Conservation (phyloP, 2,329 filamentous ascomycete species). For the Verticillium nonalfalfae region DNA sequence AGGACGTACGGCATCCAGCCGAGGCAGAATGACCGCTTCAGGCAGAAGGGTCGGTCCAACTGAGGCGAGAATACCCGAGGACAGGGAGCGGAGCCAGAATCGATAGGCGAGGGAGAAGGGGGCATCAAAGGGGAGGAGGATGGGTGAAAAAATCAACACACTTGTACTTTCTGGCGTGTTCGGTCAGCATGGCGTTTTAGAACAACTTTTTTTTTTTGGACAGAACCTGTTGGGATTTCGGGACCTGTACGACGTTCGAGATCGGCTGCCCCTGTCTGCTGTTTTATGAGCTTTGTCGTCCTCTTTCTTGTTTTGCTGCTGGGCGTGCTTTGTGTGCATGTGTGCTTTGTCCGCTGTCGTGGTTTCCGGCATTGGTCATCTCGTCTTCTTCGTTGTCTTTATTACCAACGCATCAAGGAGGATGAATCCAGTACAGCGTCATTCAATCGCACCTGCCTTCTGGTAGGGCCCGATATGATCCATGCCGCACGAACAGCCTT, state of each 20-base stretch:
- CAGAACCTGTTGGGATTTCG: neutral
- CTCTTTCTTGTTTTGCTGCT: neutral
- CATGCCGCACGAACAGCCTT: too few species aligned
- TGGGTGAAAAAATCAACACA: neutral
- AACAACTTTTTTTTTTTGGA: neutral
- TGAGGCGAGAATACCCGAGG: neutral
- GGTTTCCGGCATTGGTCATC: neutral
- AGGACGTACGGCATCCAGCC: conserved; percentile 76
- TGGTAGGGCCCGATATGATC: neutral
- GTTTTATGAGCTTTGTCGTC: neutral
- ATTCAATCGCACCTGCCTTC: neutral
- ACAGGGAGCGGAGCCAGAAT: neutral
- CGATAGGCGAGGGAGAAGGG: too few species aligned
- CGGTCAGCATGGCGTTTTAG: conserved; percentile 1
- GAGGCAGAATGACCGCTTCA: conserved; percentile 35
- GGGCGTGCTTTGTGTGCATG: neutral
- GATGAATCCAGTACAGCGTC: neutral
- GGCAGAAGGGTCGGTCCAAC: conserved; percentile 1
- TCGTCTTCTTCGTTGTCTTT: neutral
- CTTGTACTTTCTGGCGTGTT: neutral
- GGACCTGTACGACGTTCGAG: neutral
- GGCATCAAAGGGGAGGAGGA: too few species aligned
- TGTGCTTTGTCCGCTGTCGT: neutral
- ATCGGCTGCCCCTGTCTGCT: neutral
- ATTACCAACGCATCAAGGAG: too few species aligned